Evolutionary conservation across 768 basidiomycete genomes (phyloP).

Genomic region (Gyrodon lividus): DNA sequence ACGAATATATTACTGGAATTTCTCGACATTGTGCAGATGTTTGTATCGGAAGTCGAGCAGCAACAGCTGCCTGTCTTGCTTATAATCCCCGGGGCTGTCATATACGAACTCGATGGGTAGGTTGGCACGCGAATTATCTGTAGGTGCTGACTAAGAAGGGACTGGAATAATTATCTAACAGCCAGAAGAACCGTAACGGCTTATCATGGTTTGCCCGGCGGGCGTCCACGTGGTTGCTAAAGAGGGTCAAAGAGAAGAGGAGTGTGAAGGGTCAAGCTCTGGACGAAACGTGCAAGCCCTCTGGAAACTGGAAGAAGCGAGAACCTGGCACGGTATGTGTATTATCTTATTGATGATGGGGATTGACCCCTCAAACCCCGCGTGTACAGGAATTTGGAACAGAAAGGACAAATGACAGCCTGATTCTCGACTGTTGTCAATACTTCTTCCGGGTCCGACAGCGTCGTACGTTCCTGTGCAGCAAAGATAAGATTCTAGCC

Average conservation of each 20-base stretch:
- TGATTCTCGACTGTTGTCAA: constrained; percentile 75
- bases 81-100: constrained; percentile 71
- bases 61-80: constrained; percentile 51
- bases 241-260: constrained; percentile 55
- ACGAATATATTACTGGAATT: constrained; percentile 76
- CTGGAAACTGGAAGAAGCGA: constrained; percentile 59
- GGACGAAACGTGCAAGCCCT: constrained; percentile 59
- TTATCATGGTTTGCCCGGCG: constrained; percentile 66
- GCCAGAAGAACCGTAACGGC: constrained; percentile 40
- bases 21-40: constrained; percentile 60
- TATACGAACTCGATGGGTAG: constrained; percentile 76
- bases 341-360: background rate
- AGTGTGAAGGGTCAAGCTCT: constrained; percentile 60
- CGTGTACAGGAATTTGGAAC: constrained; percentile 21
- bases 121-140: constrained; percentile 13
- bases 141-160: constrained; percentile 1
- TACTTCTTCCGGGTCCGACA: constrained; percentile 47
- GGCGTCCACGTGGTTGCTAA: constrained; percentile 67
- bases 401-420: constrained; percentile 58
- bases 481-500: constrained; percentile 66
- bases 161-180: constrained; percentile 15
- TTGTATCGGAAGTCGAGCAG: constrained; percentile 60
- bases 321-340: constrained; percentile 42
- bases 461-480: constrained; percentile 60
- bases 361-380: background rate